Evolutionary conservation across 2,329 filamentous ascomycete species (phyloP), one percentile per base, ranked within the genome.

Genomic region (Diaporthe ilicicola): DNA sequence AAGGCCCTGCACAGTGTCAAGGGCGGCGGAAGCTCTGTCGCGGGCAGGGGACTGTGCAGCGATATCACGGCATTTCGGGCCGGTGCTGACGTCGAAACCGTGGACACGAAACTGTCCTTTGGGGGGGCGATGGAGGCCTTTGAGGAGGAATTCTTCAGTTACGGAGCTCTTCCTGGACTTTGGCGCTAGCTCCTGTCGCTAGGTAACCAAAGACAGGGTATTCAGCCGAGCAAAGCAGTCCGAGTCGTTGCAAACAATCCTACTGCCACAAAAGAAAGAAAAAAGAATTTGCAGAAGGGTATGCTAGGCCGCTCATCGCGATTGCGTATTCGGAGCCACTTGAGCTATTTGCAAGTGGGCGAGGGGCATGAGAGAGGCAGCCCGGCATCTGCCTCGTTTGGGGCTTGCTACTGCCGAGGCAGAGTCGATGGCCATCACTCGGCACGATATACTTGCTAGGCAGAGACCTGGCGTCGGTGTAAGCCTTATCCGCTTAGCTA

Each of bases 1-100:
- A 51, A 19, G 24, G 42, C 39, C 29, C 56, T 72, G 55, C 62
- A 70, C 15, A 46, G 50, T n/a, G 68, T 65, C 32, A 44, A 42
- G 2, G 71, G 71, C 2, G 68, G 68, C 3, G 71, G 55, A 12
- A 67, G 19, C 48, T 32, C 61, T 9, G 46, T 72, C 4, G 42
- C 22, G 3, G 71, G 64, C 3, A 51, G 71, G 51, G 71, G 71
- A 6, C 50, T 72, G 55, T 72, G 71, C 27, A 72, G 71, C 37
- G 64, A 72, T 13, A 72, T 72, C 17, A 39, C 37, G 42, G 62
- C 68, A n/a, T 72, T 72, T 24, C 54, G 64, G n/a, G 42, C 10
- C 39, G 68, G 53, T 19, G 71, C 64, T 12, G n/a, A 65, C 6
- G 34, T 72, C 13, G 71, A 72, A 59, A 67, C 64, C 8, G n/a